phyloP scores from a whole-genome alignment of 2,329 filamentous ascomycete species.

The Cordyceps javanica region DNA sequence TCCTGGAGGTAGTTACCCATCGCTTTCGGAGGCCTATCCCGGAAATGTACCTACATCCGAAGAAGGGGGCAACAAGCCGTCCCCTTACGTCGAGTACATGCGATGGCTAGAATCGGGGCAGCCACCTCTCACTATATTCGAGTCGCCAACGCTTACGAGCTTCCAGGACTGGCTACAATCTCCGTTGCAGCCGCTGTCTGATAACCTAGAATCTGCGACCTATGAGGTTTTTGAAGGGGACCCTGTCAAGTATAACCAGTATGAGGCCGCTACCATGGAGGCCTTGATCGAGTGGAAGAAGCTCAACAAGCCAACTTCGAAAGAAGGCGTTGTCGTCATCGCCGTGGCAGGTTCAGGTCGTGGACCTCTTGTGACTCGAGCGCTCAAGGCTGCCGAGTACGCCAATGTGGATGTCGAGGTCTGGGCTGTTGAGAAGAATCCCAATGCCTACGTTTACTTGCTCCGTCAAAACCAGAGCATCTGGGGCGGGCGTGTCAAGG shows the following conservation, averaged over 20 bases:
- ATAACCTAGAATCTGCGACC: constrained; percentile 94
- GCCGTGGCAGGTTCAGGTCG: constrained; percentile 91
- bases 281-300: constrained; percentile 75
- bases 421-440: constrained; percentile 97
- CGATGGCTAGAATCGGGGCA: constrained; percentile 80
- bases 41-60: constrained; percentile 12
- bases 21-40: constrained; percentile 59
- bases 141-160: constrained; percentile 45
- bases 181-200: constrained; percentile 86
- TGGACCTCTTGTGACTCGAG: constrained; percentile 84
- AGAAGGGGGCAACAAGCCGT: constrained; percentile 32
- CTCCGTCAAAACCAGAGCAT: constrained; percentile 74
- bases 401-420: constrained; percentile 75
- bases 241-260: constrained; percentile 95
- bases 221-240: constrained; percentile 99
- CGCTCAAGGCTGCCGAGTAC: constrained; percentile 69
- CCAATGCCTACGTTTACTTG: constrained; percentile 90
- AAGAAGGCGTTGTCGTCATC: constrained; percentile 67
- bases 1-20: constrained; percentile 49
- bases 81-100: constrained; percentile 67
- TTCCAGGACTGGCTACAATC: constrained; percentile 95
- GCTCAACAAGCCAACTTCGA: constrained; percentile 65
- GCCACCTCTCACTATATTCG: constrained; percentile 49
- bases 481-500: constrained; percentile 76
- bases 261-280: constrained; percentile 75